Base-by-base conservation (phyloP, 2,329 filamentous ascomycete species). In the Xylariaceae sp. region DNA sequence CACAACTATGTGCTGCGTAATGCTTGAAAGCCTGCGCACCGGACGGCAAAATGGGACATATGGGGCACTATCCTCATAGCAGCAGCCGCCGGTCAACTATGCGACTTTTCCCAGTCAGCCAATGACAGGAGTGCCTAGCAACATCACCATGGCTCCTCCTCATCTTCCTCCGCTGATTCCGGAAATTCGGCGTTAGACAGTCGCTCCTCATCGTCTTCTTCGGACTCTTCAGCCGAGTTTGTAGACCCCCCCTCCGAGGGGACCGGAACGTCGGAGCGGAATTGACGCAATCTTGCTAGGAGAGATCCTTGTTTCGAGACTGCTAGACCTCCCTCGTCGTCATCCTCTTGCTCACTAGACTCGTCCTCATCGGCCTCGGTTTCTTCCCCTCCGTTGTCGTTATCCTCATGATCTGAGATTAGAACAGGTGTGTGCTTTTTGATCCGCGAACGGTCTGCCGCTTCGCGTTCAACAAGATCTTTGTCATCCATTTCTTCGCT, bases 361-460 rank as follows among this genome's bases (percentile, higher is more conserved):
- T 54, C 53, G 5, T 53, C 58, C 18, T 50, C 41, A 21, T 26
- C 16, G 12, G 47, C 32, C 4, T 55, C 36, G 1, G 39, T 56
- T 42, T 55, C 50, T 5, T 39, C 59, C 29, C 59, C 54, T 15
- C 59, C 57, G 13, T 59, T 54, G 2, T 51, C 53, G 10, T 58
- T 61, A 15, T 57, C 56, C n/a, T 64, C 54, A 18, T 32, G 41
- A 21, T 61, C 54, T 8, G 51, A 58, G 29, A 55, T 48, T 22
- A 58, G 21, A 36, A 53, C 21, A 39, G 45, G 43, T 30, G 43
- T 22, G 15, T 49, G 55, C 47, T 55, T 58, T 13, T 47, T 45
- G 26, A 32, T 21, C 7, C 44, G 49, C 12, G 37, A 18, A 18
- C 36, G 4, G 13, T 16, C 34, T 34, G 55, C 41, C 10, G n/a